Base-by-base conservation (phyloP, 371 early-diverging fungal genomes). In the Globomyces sp. region DNA sequence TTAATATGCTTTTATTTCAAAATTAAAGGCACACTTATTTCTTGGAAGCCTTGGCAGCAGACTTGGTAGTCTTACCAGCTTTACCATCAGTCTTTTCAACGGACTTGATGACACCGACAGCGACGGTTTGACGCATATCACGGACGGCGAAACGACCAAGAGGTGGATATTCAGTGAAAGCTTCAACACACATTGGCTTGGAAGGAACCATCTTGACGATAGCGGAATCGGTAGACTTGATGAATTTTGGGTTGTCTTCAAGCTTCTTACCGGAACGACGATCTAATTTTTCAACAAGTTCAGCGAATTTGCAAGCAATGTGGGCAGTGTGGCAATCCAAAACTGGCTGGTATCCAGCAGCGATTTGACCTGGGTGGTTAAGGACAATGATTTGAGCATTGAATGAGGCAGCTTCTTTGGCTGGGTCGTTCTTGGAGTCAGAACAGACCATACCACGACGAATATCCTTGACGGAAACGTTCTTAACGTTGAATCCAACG, bases 401-500 rank as follows among this genome's bases (percentile, higher is more conserved):
- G 90, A 97, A 97, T 74, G 89, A 89, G 66, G 80, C 92, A 75
- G 92, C 77, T 73, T 91, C 95, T 90, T 92, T 94, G 83, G 94
- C 93, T 81, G 94, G 93, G 84, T 94, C 93, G 87, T 91, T 93
- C 91, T 93, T 93, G 86, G 92, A 89, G 90, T 95, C 95, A 73
- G 93, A 92, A 87, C 90, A 89, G 83, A 96, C 95, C 86, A 89
- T 86, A 80, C 96, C 98, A 89, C 95, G 93, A 74, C 94, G 93
- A 85, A 94, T 92, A 77, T 94, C 93, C 89, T 92, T 92, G 83
- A 92, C 91, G 71, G 93, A 92, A 55, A 94, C 92, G 90, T 93
- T 92, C 92, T 92, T 94, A 82, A 96, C 91, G 92, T 94, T 94
- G 92, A 97, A 93, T 76, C 94, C 95, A 73, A 95, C 95, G 89